phyloP scores from a whole-genome alignment of 2,329 filamentous ascomycete species.

The Cladophialophora carrionii region DNA sequence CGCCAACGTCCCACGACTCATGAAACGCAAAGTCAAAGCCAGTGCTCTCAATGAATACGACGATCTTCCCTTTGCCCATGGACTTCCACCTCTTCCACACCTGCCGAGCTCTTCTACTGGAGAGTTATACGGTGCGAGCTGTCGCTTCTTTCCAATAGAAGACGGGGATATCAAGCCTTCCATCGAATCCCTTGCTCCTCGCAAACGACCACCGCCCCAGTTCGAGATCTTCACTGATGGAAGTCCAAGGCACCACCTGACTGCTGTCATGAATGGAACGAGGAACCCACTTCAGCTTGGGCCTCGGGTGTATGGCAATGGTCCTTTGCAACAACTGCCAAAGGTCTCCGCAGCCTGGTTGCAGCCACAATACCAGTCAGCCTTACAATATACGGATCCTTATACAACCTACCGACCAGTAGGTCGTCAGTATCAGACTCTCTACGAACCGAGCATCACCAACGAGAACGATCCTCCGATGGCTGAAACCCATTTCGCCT shows the following conservation, averaged over 20 bases:
- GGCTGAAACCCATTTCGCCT: slow-evolving; percentile 2
- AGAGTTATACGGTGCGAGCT: slow-evolving; percentile 34
- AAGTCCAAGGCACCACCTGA: slow-evolving; percentile 28
- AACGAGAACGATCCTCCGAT: slow-evolving; percentile 33
- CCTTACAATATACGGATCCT: slow-evolving; percentile 25
- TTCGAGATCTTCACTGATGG: slow-evolving; percentile 48
- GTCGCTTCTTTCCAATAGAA: slow-evolving; percentile 35
- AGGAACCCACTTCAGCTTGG: slow-evolving; percentile 25
- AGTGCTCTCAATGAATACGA: slow-evolving; percentile 21
- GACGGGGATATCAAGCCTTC: slow-evolving; percentile 43
- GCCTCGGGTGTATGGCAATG: slow-evolving; percentile 16
- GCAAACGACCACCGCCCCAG: slow-evolving; percentile 39
- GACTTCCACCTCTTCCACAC: slow-evolving; percentile 35
- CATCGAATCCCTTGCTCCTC: slow-evolving; percentile 39
- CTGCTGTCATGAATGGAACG: slow-evolving; percentile 7
- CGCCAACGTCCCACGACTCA: slow-evolving; percentile 42
- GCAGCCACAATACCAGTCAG: slow-evolving; percentile 33
- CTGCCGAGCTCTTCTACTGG: slow-evolving; percentile 36
- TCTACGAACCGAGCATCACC: slow-evolving; percentile 23
- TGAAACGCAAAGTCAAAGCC: slow-evolving; percentile 40
- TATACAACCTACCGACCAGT: slow-evolving; percentile 26
- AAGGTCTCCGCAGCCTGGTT: slow-evolving; percentile 31
- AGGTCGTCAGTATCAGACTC: slow-evolving; percentile 20
- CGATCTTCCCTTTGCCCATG: slow-evolving; percentile 24
- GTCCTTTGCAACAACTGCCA: slow-evolving; percentile 22